These are phyloP conservation scores for Geotrichum australiense DNA, from an alignment of 1,139 yeast genomes.

Conservation along the genomic window DNA sequence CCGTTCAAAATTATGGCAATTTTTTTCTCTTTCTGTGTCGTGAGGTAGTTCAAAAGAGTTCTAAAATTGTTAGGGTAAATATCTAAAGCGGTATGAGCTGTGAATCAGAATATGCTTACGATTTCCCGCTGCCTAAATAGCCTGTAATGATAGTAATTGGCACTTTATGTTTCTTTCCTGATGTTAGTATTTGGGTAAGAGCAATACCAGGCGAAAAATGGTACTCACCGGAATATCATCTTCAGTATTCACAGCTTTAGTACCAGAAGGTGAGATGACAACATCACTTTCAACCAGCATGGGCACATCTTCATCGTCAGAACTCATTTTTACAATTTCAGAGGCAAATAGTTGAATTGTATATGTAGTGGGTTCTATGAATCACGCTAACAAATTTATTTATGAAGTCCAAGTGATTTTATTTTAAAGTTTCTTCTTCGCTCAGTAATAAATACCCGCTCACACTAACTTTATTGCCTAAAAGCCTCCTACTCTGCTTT, in stretches of 20 bases:
- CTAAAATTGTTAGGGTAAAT: constrained; percentile 11
- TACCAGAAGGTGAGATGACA: constrained; percentile 10
- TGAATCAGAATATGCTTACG: constrained; percentile 31
- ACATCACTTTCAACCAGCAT: constrained; percentile 11
- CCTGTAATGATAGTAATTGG: constrained; percentile 95
- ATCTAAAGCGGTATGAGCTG: neutral
- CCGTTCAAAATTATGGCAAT: constrained; percentile 86
- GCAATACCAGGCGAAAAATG: neutral
- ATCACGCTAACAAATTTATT: too few relatives aligned
- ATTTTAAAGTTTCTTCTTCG: too few relatives aligned
- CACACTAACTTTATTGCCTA: too few relatives aligned
- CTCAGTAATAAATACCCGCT: too few relatives aligned
- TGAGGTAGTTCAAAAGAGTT: constrained; percentile 69
- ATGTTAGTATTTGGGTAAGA: neutral
- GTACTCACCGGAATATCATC: constrained; percentile 12
- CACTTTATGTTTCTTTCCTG: constrained; percentile 41
- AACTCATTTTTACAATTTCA: constrained; percentile 11
- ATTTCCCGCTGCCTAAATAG: constrained; percentile 90
- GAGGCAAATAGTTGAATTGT: too few relatives aligned
- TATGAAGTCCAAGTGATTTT: too few relatives aligned
- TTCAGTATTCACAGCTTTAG: neutral
- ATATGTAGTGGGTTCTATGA: too few relatives aligned
- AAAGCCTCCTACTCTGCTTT: too few relatives aligned
- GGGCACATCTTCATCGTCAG: constrained; percentile 16
- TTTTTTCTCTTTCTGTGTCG: constrained; percentile 58